Base-by-base conservation (phyloP, 495 filamentous ascomycete species). In the Talaromyces stipitatus region DNA sequence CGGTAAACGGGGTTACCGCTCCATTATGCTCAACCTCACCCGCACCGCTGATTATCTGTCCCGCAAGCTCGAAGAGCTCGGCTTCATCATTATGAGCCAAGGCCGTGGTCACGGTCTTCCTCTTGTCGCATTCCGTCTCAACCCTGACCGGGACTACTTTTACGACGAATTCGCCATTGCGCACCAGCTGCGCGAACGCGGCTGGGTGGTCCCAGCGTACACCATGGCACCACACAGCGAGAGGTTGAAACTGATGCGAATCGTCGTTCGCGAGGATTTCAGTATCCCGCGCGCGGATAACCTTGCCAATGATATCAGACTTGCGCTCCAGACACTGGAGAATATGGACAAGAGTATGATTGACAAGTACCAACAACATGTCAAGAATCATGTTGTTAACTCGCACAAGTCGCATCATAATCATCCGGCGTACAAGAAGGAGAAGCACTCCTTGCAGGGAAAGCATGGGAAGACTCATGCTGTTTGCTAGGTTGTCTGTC, bases 201-300 rank as follows among this genome's bases (percentile, higher is more conserved):
- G 90, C 38, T 96, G 91, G 91, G 83, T 95, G 27, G 87, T 96
- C 0, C 91, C 91, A 0, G 91, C 91, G 0, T 96, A 96, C 69
- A 96, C 90, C 27, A 95, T 96, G 91, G 91, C 91, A 11, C 91
- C 91, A 12, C 75, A 94, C 62, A 86, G 85, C 48, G 72, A 88
- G 48, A 73, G 81, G 58, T 71, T 95, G 59, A 89, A 92, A 80
- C 79, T 96, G 77, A 86, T 96, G 78, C 84, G 91, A 27, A 81
- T 96, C 10, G 91, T 96, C 2, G 85, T 96, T 18, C 82, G 91
- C 45, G 91, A 95, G 72, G 91, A 95, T 69, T 96, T 96, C 65
- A 85, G 80, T 41, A 82, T 85, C 68, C 80, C 76, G 60, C 80
- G 90, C 36, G 91, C 87, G 64, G 88, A 95, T 64, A 70, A 76